Percentiles rank a stretch among this genome's conserved stretches.
These are phyloP conservation scores for Fagopyrum tataricum DNA, from an alignment of 148 eudicot species.

Conservation along the genomic window DNA sequence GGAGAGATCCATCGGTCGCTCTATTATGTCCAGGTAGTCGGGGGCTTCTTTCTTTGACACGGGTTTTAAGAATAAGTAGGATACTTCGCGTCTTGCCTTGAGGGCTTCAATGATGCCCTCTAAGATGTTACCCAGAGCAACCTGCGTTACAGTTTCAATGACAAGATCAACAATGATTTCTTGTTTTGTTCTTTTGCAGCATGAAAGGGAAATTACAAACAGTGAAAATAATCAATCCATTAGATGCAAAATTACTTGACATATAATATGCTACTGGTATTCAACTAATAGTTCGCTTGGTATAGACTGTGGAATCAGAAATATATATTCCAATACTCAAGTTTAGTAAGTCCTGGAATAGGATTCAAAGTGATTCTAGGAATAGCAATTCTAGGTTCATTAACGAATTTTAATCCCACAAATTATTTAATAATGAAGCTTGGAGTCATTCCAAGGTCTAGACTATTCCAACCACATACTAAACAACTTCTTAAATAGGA, in stretches of 20 bases:
- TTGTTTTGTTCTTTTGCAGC: not conserved
- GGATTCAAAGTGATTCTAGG: no score
- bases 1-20: slow-evolving; percentile 84
- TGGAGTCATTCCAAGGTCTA: no score
- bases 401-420: no score
- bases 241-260: not conserved
- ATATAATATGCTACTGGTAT: not conserved
- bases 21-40: slow-evolving; percentile 52
- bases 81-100: slow-evolving; percentile 42
- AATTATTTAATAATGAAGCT: no score
- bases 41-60: slow-evolving; percentile 93
- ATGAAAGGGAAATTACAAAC: not conserved
- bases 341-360: no score
- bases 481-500: no score
- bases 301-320: no score
- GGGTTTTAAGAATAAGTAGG: slow-evolving; percentile 77
- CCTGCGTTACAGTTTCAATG: slow-evolving; percentile 36
- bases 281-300: no score
- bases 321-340: no score
- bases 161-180: not conserved
- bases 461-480: no score
- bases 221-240: not conserved
- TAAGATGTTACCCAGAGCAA: slow-evolving; percentile 74
- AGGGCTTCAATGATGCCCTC: slow-evolving; percentile 73
- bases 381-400: no score